These are phyloP conservation scores for Cicer pinnatifidum DNA, from an alignment of 306 rosid genomes.

Conservation along the genomic window DNA sequence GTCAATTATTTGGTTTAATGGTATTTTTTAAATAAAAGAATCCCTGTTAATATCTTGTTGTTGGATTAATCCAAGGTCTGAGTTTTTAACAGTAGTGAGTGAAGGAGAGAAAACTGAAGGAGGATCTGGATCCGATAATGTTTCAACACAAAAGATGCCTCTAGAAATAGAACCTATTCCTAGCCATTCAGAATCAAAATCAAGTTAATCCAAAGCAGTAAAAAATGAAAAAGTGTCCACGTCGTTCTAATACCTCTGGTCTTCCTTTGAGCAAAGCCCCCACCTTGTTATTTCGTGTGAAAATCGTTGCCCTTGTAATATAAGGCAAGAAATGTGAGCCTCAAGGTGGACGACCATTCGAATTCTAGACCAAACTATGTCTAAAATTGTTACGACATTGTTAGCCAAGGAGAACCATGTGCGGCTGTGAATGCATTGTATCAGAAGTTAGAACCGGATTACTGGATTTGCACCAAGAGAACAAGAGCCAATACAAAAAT, in stretches of 20 bases:
- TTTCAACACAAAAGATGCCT: background rate
- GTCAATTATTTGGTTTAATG: too few relatives aligned
- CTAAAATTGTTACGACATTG: background rate
- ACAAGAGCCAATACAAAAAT: background rate
- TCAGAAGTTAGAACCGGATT: background rate
- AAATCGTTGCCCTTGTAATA: background rate
- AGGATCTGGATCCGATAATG: too few relatives aligned
- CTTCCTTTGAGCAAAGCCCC: background rate
- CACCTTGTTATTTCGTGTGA: background rate
- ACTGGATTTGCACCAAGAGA: background rate
- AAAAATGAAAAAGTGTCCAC: background rate
- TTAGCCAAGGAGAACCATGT: background rate
- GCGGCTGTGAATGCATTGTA: background rate
- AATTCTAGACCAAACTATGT: background rate
- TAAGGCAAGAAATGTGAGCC: too few relatives aligned
- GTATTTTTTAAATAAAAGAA: too few relatives aligned
- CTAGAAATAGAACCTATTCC: background rate
- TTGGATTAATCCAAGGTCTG: too few relatives aligned
- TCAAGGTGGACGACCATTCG: too few relatives aligned
- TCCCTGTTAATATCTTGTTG: too few relatives aligned
- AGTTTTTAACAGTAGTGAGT: too few relatives aligned
- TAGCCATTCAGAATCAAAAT: background rate
- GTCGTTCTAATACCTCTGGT: background rate
- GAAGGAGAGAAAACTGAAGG: too few relatives aligned
- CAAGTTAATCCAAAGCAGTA: background rate